These are phyloP conservation scores for Fusarium avenaceum DNA, from an alignment of 2,329 filamentous ascomycete genomes.

Conservation along the genomic window DNA sequence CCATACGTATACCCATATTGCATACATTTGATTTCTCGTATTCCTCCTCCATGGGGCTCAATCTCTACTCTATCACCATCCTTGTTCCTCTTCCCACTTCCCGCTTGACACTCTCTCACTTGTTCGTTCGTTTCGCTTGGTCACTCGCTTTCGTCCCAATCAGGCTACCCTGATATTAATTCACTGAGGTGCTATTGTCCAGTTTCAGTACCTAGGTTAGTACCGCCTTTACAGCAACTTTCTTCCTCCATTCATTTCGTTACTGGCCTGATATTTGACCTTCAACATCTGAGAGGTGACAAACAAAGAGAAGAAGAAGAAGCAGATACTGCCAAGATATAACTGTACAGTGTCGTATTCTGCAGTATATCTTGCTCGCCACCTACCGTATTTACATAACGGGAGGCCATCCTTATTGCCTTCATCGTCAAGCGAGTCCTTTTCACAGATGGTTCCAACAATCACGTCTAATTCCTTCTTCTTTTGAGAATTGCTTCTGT, in stretches of 20 bases:
- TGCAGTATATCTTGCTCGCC: background rate
- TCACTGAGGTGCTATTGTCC: slow-evolving; percentile 7
- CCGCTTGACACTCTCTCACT: slow-evolving; percentile 1
- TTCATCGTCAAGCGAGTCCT: background rate
- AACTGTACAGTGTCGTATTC: background rate
- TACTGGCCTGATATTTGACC: slow-evolving; percentile 20
- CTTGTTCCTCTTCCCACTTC: slow-evolving; percentile 22
- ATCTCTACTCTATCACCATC: slow-evolving; percentile 24
- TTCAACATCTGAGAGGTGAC: slow-evolving; percentile 5
- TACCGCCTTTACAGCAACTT: slow-evolving; percentile 17
- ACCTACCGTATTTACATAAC: background rate
- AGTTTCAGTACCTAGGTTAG: slow-evolving; percentile 14
- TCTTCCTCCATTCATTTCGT: slow-evolving; percentile 16
- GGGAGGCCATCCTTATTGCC: background rate
- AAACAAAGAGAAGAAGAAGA: background rate
- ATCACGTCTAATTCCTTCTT: slow-evolving; percentile 3
- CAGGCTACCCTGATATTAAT: slow-evolving; percentile 9
- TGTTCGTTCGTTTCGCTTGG: slow-evolving; percentile 19
- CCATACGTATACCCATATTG: slow-evolving; percentile 1
- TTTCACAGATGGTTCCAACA: background rate
- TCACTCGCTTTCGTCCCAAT: slow-evolving; percentile 27
- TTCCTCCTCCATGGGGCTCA: slow-evolving; percentile 17
- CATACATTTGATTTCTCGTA: slow-evolving; percentile 17
- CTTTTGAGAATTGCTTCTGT: slow-evolving; percentile 1
- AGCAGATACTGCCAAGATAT: background rate